These are phyloP conservation scores for Physocladia obscura DNA, from an alignment of 192 early-diverging fungal species.

Conservation along the genomic window DNA sequence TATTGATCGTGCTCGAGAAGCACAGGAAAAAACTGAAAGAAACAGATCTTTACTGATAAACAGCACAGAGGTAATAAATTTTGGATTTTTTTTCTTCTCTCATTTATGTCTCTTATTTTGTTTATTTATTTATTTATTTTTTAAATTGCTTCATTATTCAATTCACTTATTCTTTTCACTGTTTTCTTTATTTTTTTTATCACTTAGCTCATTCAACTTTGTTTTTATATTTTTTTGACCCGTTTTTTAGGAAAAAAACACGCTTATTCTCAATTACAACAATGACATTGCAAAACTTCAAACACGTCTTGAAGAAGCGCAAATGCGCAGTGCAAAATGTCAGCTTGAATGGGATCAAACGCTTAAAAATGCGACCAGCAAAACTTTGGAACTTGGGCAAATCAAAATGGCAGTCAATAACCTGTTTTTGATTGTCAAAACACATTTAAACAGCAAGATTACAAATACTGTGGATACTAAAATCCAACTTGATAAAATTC, in stretches of 20 bases:
- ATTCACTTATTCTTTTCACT: neutral
- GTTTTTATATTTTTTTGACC: conserved; percentile 27
- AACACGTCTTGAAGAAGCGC: conserved; percentile 54
- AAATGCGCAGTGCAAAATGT: conserved; percentile 45
- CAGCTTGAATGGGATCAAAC: conserved; percentile 55
- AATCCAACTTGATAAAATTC: conserved; percentile 60
- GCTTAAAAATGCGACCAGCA: conserved; percentile 55
- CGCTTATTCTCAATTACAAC: conserved; percentile 60
- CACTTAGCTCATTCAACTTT: no score
- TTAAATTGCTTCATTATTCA: no score
- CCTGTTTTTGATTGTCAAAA: conserved; percentile 58
- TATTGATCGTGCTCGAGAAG: conserved; percentile 54
- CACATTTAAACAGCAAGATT: conserved; percentile 57
- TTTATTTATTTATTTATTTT: no score
- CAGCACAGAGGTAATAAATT: conserved; percentile 45
- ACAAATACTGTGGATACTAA: conserved; percentile 44
- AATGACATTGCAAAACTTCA: conserved; percentile 64
- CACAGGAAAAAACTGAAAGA: conserved; percentile 56
- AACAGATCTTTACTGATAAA: conserved; percentile 49
- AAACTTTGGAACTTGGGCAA: conserved; percentile 57
- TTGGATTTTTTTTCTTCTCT: neutral
- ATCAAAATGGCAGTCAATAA: conserved; percentile 67
- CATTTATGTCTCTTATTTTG: neutral
- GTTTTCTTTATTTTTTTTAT: neutral
- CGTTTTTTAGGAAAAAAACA: conserved; percentile 68